Base-by-base conservation (phyloP, 2,329 filamentous ascomycete species). In the Madurella mycetomatis region DNA sequence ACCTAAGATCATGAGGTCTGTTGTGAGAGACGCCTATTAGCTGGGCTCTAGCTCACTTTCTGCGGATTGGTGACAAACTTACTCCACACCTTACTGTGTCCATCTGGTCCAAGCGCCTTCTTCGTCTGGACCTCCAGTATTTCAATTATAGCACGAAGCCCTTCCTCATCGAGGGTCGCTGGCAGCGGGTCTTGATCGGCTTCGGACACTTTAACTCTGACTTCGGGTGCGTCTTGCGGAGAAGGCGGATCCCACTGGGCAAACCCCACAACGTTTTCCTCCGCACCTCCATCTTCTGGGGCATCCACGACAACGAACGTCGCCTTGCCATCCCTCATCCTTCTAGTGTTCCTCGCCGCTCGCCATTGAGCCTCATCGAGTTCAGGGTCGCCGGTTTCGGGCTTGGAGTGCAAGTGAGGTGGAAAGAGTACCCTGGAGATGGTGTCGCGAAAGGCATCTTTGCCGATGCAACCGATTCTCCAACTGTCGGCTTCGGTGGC, bases 401-500 rank as follows among this genome's bases (percentile, higher is more conserved):
- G 52, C 32, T 54, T 47, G 42, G 44, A 12, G 34, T 39, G n/a
- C 15, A 59, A 13, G 11, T 57, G 47, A 9, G 54, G 41, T 2
- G 61, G 61, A 42, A 64, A 64, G 12, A 62, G 15, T 5, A 43
- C n/a, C 4, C 40, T 16, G 1, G 59, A 60, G 11, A 61, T 7
- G 4, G 53, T 50, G 32, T 53, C 44, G 12, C 31, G 45, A 51
- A 68, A 69, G 9, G 65, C 64, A 17, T 56, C 59, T 9, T 17
- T 32, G 41, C 55, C 61, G 46, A 69, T 57, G 34, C 51, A 49
- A n/a, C 60, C 66, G 41, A 67, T 61, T n/a, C 53, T 54, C 9
- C 53, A 49, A n/a, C 58, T 49, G 37, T 69, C 66, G 41, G 58
- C 59, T 41, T 62, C 56, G 13, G 52, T 61, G 25, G 66, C 64